These are phyloP conservation scores for Skeletonema potamos DNA, from an alignment of 108 stramenopile species.

Conservation along the genomic window DNA sequence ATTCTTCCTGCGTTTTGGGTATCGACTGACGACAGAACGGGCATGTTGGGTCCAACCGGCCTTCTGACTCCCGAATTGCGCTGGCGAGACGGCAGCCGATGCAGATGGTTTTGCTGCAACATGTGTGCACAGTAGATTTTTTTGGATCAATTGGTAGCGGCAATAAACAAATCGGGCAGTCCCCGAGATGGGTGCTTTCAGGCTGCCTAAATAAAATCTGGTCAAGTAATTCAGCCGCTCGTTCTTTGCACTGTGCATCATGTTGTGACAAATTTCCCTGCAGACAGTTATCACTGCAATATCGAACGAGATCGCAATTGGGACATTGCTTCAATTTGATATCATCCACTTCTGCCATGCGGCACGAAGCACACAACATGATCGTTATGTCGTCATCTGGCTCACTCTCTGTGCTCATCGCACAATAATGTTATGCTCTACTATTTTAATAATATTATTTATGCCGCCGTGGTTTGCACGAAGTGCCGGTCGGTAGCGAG, in stretches of 20 bases:
- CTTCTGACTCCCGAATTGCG: too few species aligned
- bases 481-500: too few species aligned
- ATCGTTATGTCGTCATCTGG: too few species aligned
- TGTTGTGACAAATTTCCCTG: too few species aligned
- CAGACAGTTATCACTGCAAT: neutral
- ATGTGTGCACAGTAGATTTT: neutral
- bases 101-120: neutral
- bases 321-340: neutral
- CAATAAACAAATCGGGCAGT: neutral
- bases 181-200: neutral
- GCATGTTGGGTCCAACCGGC: neutral
- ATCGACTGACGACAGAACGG: neutral
- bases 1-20: neutral
- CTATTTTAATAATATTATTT: too few species aligned
- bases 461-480: too few species aligned
- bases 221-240: neutral
- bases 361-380: neutral
- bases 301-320: neutral
- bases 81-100: neutral
- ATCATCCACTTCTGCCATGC: neutral
- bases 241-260: too few species aligned
- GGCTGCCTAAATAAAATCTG: neutral
- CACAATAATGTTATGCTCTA: too few species aligned
- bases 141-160: neutral
- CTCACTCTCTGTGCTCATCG: too few species aligned